Conservation (phyloP, 371 early-diverging fungal genomes). For the Mortierella sp. region DNA sequence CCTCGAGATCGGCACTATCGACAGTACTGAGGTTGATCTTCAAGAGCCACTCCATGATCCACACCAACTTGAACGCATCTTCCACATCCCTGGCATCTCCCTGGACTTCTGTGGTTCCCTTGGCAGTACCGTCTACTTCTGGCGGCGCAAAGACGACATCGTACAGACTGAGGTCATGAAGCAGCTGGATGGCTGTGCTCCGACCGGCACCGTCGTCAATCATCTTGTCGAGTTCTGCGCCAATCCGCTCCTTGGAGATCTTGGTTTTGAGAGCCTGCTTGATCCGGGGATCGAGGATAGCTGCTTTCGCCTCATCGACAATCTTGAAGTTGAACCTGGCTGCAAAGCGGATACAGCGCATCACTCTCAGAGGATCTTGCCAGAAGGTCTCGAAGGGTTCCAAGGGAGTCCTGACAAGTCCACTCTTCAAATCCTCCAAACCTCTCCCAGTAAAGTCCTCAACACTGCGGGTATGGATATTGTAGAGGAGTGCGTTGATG, state of each 20-base stretch:
- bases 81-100: conserved; percentile 54
- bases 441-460: conserved; percentile 97
- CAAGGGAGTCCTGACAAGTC: conserved; percentile 93
- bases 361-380: conserved; percentile 98
- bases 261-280: conserved; percentile 82
- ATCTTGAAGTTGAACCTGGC: conserved; percentile 90
- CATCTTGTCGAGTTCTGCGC: conserved; percentile 97
- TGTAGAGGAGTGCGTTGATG: conserved; percentile 99
- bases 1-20: conserved; percentile 16
- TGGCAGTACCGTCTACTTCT: conserved; percentile 35
- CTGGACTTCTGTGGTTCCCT: conserved; percentile 28
- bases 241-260: conserved; percentile 96
- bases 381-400: conserved; percentile 93
- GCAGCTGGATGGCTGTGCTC: conserved; percentile 62
- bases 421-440: conserved; percentile 76
- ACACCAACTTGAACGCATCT: conserved; percentile 61
- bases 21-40: conserved; percentile 20
- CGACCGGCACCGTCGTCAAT: conserved; percentile 68
- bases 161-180: conserved; percentile 67
- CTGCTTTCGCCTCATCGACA: conserved; percentile 75
- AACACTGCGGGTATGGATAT: conserved; percentile 87
- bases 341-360: conserved; percentile 98
- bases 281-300: conserved; percentile 73
- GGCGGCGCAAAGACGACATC: conserved; percentile 70
- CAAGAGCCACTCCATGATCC: conserved; percentile 64